Percentiles rank a stretch among this genome's conserved stretches.
Conservation (phyloP, 345 rosid genomes). For the Clausena lansium region DNA sequence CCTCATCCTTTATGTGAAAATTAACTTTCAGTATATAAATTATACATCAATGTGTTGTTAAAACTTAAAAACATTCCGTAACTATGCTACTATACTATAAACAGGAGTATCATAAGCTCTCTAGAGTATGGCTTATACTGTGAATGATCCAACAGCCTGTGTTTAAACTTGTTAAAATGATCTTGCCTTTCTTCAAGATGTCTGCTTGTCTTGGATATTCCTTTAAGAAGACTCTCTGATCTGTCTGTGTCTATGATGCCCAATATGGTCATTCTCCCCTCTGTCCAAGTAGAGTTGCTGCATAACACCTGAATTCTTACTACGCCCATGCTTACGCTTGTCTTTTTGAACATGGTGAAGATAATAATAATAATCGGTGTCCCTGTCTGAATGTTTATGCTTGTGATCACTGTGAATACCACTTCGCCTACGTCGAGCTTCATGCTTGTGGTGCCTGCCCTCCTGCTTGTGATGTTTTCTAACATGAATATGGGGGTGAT, state of each 20-base stretch:
- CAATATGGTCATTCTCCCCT: slow-evolving; percentile 27
- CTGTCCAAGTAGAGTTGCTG: slow-evolving; percentile 31
- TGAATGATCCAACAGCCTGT: slow-evolving; percentile 16
- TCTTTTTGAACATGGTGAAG: slow-evolving; percentile 59
- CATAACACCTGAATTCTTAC: slow-evolving; percentile 34
- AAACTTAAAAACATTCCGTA: background rate
- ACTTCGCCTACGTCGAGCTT: slow-evolving; percentile 32
- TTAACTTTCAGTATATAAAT: background rate
- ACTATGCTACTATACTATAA: background rate
- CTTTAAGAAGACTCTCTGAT: slow-evolving; percentile 17
- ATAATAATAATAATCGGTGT: slow-evolving; percentile 41
- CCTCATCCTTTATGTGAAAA: slow-evolving; percentile 5
- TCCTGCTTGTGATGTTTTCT: slow-evolving; percentile 29
- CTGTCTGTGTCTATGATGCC: slow-evolving; percentile 31
- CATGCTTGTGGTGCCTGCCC: slow-evolving; percentile 43
- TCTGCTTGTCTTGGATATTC: slow-evolving; percentile 15
- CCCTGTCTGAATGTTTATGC: slow-evolving; percentile 40
- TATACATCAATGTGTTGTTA: background rate
- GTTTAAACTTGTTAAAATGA: slow-evolving; percentile 7
- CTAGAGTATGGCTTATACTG: slow-evolving; percentile 8
- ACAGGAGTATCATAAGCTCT: background rate
- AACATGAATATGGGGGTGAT: slow-evolving; percentile 29
- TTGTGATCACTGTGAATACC: slow-evolving; percentile 34
- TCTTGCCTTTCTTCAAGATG: background rate
- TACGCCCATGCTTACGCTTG: slow-evolving; percentile 41